phyloP scores from a whole-genome alignment of 1,284 basidiomycete genomes.

The Moesziomyces sp. region DNA sequence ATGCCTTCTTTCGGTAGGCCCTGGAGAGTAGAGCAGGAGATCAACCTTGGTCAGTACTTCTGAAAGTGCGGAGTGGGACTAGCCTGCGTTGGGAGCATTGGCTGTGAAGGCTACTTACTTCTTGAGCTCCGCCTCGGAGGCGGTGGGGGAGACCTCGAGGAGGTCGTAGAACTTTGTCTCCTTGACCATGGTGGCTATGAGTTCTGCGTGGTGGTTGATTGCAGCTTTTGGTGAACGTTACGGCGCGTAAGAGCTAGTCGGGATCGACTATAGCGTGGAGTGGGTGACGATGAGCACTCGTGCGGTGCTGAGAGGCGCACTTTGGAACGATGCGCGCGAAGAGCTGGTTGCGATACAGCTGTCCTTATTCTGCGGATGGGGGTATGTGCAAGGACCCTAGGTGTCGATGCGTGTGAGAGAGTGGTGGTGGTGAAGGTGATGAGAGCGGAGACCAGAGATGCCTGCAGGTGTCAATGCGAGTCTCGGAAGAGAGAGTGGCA shows the following conservation, averaged over 20 bases:
- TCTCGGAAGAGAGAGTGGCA: no score
- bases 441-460: no score
- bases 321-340: no score
- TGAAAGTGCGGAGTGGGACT: not conserved
- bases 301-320: no score
- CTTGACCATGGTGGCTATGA: conserved; percentile 40
- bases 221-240: no score
- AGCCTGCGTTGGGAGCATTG: not conserved
- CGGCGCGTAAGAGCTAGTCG: not conserved
- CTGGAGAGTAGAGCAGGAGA: conserved; percentile 3
- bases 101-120: conserved; percentile 52
- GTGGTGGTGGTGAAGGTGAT: no score
- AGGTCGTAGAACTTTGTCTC: conserved; percentile 66
- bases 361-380: no score
- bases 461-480: no score
- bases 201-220: conserved; percentile 1
- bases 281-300: not conserved
- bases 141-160: conserved; percentile 59
- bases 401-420: no score
- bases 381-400: no score
- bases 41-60: conserved; percentile 5
- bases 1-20: conserved; percentile 60
- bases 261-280: not conserved
- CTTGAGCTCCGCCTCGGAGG: conserved; percentile 63
- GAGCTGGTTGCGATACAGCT: no score